These are phyloP conservation scores for Hypoxylon cercidicola DNA, from an alignment of 495 filamentous ascomycete genomes.

Conservation along the genomic window DNA sequence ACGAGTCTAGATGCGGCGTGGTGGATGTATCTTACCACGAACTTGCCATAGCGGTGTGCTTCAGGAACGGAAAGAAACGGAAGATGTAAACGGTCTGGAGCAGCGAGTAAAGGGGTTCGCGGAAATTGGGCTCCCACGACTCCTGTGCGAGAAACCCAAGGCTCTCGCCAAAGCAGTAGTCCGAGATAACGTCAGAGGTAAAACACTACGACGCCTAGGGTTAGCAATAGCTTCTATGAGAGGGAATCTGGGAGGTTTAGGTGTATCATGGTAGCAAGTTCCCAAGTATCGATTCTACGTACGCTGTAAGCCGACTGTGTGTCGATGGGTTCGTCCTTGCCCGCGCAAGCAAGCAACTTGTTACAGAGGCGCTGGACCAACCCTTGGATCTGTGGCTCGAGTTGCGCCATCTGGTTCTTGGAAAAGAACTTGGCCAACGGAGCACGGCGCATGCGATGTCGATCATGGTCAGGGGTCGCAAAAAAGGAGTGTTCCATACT, in stretches of 20 bases:
- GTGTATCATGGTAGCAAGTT: too few relatives aligned
- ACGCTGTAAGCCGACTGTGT: constrained; percentile 27
- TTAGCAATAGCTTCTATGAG: too few relatives aligned
- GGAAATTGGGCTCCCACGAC: constrained; percentile 36
- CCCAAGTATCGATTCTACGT: too few relatives aligned
- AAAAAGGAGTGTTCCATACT: constrained; percentile 44
- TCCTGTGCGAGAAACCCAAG: constrained; percentile 31
- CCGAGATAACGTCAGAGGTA: constrained; percentile 39
- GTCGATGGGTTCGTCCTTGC: constrained; percentile 8
- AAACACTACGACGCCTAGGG: constrained; percentile 10
- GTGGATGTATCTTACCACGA: constrained; percentile 9
- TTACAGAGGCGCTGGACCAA: constrained; percentile 36
- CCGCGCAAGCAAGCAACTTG: constrained; percentile 27
- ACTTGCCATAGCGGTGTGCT: neutral
- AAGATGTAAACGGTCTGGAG: constrained; percentile 11
- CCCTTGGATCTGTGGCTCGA: constrained; percentile 45
- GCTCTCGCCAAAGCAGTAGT: constrained; percentile 40
- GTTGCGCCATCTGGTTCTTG: constrained; percentile 35
- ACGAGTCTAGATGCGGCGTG: neutral
- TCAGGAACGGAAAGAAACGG: constrained; percentile 34
- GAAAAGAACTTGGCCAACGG: constrained; percentile 58
- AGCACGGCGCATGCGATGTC: constrained; percentile 50
- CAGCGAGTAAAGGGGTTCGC: constrained; percentile 12
- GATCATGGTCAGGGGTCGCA: constrained; percentile 52
- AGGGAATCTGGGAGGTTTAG: too few relatives aligned